Evolutionary conservation across 352 stramenopile species (phyloP), one percentile per base, ranked within the genome.

Genomic region (Globisporangium carolinianum): DNA sequence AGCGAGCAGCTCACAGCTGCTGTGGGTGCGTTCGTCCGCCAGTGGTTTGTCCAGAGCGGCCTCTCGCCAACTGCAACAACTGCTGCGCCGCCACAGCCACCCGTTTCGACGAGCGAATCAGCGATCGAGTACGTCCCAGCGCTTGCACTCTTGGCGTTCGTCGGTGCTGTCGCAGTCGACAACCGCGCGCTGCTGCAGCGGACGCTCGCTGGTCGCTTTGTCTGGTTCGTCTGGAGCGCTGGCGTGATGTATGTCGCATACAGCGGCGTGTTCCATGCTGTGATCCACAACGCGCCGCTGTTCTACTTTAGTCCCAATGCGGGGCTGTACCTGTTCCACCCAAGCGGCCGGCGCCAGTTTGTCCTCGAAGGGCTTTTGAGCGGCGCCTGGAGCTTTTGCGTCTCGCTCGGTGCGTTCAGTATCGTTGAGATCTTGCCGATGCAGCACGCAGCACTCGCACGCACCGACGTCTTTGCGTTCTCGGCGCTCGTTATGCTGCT

Each of bases 291-390:
- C 42, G 66, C 62, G 50, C 57, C 69, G 12, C 65, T 69, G 58
- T 83, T 86, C 58, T 82, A 84, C 61, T 83, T 71, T 24, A 71
- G 76, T 37, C 71, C 68, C 37, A 52, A 79, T 49, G 66, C 79
- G 51, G 79, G 79, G 6, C 61, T 89, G 35, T 70, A 81, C 35
- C 75, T 89, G 17, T 67, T 86, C 55, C 79, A 89, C 52, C 79
- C 79, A 42, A 84, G 69, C 43, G 77, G 68, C 1, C 73, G 77
- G 5, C 77, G 78, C 17, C 79, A 89, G 61, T 89, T 89, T 38
- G 68, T 83, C 47, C 57, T 89, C 49, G 79, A 89, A 50, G 79
- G 79, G 0, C 48, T 89, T 12, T 38, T 85, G 14, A 74, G 83
- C 62, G 79, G 79, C 46, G 65, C 60, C 7, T 89, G 75, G 75